Evolutionary conservation across 352 stramenopile genomes (phyloP), one percentile per base, ranked within the genome.

Genomic region (Globisporangium middletonii): DNA sequence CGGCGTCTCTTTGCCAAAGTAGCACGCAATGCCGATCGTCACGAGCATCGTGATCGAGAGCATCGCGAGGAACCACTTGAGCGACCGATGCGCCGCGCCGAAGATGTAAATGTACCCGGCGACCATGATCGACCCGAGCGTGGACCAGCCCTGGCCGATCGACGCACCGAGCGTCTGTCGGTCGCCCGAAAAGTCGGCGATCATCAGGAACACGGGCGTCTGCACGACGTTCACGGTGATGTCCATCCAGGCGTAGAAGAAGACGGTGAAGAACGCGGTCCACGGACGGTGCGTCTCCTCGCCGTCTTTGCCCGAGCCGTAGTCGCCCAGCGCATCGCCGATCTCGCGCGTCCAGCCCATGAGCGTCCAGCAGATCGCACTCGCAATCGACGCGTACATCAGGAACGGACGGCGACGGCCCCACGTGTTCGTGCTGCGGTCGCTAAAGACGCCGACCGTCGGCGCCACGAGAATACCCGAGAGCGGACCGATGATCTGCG

Each of bases 31-130:
- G 7, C 41, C 49, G 18, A 70, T 56, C 8, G 71, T 5, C 57
- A 77, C 64, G 30, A 59, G 53, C 30, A 35, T 35, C 30, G 30
- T 35, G 3, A 57, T 55, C 1, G 68, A 33, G 18, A 77, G 55
- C 69, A 77, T 73, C 9, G 37, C 59, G 4, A 77, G 42, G 57
- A 77, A 77, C 48, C 27, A 66, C n/a, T 53, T 49, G 0, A 77
- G 44, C 11, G 59, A 62, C 26, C 57, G 30, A 27, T 72, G 53
- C 1, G 65, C 69, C 13, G 65, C 51, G 23, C 69, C 69, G 50
- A 67, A 70, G 53, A 63, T 45, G 42, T 65, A 49, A 37, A 74
- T 72, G 61, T 73, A 72, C 2, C 62, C 63, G 0, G 69, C 55
- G 28, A 77, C 59, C 19, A 72, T 23, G 18, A 77, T 63, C 12